These are phyloP conservation scores for Stephania japonica DNA, from an alignment of 164 flowering plant species.

Conservation along the genomic window DNA sequence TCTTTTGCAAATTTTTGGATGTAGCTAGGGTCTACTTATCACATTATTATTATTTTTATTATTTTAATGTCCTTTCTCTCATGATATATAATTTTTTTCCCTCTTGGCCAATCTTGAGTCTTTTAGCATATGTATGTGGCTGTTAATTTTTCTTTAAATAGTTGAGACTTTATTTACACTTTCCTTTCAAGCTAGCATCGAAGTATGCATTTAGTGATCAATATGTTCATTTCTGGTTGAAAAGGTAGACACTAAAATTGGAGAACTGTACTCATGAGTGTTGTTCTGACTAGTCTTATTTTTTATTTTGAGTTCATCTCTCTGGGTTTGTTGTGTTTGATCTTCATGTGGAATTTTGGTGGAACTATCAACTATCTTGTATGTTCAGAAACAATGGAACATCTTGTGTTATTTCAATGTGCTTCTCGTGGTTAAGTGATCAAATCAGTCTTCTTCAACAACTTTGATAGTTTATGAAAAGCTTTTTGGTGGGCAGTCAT, in stretches of 20 bases:
- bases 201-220: not conserved
- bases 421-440: too few species aligned
- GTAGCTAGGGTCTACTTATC: conserved; percentile 8
- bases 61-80: not conserved
- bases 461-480: too few species aligned
- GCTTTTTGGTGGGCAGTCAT: too few species aligned
- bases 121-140: conserved; percentile 20
- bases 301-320: not conserved
- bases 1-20: conserved; percentile 16
- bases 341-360: not conserved
- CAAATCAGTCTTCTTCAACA: too few species aligned
- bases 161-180: conserved; percentile 15
- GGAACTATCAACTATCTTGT: too few species aligned
- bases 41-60: not conserved
- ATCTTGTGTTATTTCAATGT: too few species aligned
- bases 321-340: not conserved
- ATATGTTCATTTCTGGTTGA: not conserved
- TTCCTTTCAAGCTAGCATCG: not conserved
- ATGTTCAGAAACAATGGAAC: too few species aligned
- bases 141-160: conserved; percentile 14
- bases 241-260: not conserved
- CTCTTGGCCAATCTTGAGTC: conserved; percentile 16
- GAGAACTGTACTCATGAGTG: not conserved
- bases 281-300: not conserved
- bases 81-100: not conserved